Base-by-base conservation (phyloP, 768 basidiomycete genomes). In the Pleurotus pulmonarius region DNA sequence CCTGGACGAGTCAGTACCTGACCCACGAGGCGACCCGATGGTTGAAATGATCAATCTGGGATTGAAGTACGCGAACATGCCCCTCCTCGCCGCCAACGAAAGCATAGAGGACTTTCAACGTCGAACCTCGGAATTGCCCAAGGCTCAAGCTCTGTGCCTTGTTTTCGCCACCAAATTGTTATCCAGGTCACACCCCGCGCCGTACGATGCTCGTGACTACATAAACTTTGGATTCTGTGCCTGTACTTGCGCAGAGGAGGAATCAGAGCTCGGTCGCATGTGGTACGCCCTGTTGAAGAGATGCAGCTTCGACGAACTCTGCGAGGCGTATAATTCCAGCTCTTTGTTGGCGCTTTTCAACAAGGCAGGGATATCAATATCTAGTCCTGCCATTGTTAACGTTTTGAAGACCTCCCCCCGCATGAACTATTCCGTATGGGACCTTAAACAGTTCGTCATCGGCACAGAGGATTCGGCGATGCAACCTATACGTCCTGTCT, bases 1-100 rank as follows among this genome's bases (percentile, higher is more conserved):
- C 8, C 39, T 75, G 37, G 63, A 70, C 20, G 29, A 15, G 15
- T 56, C 55, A 8, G 45, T 54, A 15, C 16, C 59, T 18, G 13
- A 15, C 22, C 22, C 47, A 11, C 13, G 26, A n/a, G 29, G 56
- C n/a, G 49, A 62, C 24, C 39, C 22, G 5, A 52, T 12, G 7
- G 22, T 39, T 6, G 38, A 53, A 12, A 53, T 41, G 37, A n/a
- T 39, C 12, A 39, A n/a, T 15, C 8, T 15, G 8, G 51, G 38
- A 11, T 40, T 53, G 29, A 53, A 24, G 25, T 53, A 41, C 16
- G 51, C 51, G 8, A 24, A 24, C 13, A 39, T 53, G 29, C 29
- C 9, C 29, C 29, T 39, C 11, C 37, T 18, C 3, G 13, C 39
- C 37, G 5, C 37, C 13, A 40, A 39, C 18, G 20, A 40, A 5